Evolutionary conservation across 371 early-diverging fungal genomes (phyloP), one percentile per base, ranked within the genome.

Genomic region (Mortierella sp.): DNA sequence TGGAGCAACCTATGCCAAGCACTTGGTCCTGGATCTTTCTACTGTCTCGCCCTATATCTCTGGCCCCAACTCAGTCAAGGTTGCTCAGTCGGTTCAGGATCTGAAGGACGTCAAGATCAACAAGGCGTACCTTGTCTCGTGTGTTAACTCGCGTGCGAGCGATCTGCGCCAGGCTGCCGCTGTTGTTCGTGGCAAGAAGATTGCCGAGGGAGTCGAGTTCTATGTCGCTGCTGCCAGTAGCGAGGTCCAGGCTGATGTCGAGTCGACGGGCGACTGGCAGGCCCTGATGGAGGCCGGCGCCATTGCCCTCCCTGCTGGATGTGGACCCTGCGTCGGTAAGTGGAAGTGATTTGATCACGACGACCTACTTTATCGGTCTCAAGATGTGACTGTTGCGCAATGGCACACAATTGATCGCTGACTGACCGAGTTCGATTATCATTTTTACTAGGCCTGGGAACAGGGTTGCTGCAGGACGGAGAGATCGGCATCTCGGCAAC

Each of bases 401-500:
- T 10, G 5, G 21, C 2, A 34, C 53, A 50, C 44, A 59, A n/a
- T 53, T 67, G 34, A 53, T 53, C n/a, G 13, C 61, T 59, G 46
- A n/a, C 40, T 69, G 53, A 71, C 44, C 51, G 13, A 72, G 19
- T 46, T 50, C 28, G 28, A 28, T 34, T 43, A 54, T 55, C 64
- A 21, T 16, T 53, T 37, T 24, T 10, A 16, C 61, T 82, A 91
- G 93, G 96, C 31, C 91, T 98, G 16, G 98, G 98, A 44, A 92
- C 93, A 10, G 98, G 98, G 69, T 89, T 98, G 80, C 90, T 98
- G 69, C 92, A 96, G 89, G 98, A 98, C 86, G 95, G 95, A 28
- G 98, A 98, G 89, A 96, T 98, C 5, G 98, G 98, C 69, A 98
- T 98, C 57, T 97, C 97, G 34, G 98, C 99, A 24, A 98, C 99